These are phyloP conservation scores for Xylariaceae sp. DNA, from an alignment of 2,329 filamentous ascomycete genomes.

Conservation along the genomic window DNA sequence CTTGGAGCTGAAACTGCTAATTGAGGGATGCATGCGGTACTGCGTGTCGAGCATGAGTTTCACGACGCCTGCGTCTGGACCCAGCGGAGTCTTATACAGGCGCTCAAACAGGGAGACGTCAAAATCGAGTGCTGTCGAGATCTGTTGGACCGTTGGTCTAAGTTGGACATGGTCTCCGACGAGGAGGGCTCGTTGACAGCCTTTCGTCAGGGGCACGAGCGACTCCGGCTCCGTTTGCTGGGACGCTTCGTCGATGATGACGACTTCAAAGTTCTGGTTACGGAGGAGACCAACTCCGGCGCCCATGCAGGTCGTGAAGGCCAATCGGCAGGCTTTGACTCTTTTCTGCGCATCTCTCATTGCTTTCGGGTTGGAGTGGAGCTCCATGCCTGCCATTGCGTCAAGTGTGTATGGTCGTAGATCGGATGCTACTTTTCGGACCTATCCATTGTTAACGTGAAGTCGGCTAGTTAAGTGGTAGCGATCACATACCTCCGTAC, in stretches of 20 bases:
- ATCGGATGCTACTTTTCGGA: slow-evolving; percentile 3
- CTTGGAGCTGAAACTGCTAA: slow-evolving; percentile 9
- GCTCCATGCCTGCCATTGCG: slow-evolving; percentile 9
- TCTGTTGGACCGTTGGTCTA: slow-evolving; percentile 8
- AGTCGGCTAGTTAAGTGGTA: not conserved
- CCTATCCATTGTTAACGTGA: not conserved
- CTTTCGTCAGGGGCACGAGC: slow-evolving; percentile 10
- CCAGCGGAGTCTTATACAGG: not conserved
- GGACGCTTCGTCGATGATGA: slow-evolving; percentile 12
- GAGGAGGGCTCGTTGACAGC: slow-evolving; percentile 8
- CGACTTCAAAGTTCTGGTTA: slow-evolving; percentile 9
- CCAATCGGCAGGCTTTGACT: slow-evolving; percentile 6
- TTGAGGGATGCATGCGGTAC: slow-evolving; percentile 14
- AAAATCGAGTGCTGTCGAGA: slow-evolving; percentile 5
- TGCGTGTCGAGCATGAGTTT: slow-evolving; percentile 11
- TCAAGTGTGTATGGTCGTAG: slow-evolving; percentile 9
- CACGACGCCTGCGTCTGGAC: not conserved
- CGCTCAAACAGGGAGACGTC: slow-evolving; percentile 11
- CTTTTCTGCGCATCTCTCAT: slow-evolving; percentile 7
- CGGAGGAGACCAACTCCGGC: slow-evolving; percentile 7
- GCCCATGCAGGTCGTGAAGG: slow-evolving; percentile 9
- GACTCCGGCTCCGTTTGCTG: slow-evolving; percentile 12
- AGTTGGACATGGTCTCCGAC: slow-evolving; percentile 11
- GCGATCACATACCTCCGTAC: slow-evolving; percentile 5
- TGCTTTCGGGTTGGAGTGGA: slow-evolving; percentile 1